Conservation (phyloP, 805 yeast genomes). For the Debaryomyces hansenii region DNA sequence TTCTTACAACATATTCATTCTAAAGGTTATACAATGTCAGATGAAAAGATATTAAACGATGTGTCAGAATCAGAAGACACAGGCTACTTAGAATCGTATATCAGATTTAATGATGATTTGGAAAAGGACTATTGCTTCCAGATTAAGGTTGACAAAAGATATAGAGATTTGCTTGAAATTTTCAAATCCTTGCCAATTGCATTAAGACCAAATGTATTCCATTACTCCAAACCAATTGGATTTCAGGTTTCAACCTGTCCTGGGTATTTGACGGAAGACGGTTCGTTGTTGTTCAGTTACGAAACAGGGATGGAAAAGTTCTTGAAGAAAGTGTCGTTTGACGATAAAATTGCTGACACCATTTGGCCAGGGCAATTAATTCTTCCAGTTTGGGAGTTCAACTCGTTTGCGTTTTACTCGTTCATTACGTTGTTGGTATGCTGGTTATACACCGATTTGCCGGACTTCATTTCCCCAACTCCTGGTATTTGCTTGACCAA, state of each 20-base stretch:
- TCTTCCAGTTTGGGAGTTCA: conserved; percentile 65
- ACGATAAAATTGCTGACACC: conserved; percentile 55
- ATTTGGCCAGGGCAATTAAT: conserved; percentile 91
- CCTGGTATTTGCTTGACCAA: conserved; percentile 85
- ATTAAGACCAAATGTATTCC: conserved; percentile 78
- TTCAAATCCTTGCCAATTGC: conserved; percentile 70
- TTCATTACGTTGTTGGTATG: conserved; percentile 42
- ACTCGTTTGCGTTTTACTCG: conserved; percentile 42
- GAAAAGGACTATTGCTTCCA: conserved; percentile 91
- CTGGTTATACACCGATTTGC: conserved; percentile 94
- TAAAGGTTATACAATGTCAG: conserved; percentile 3
- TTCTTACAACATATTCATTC: too few relatives aligned
- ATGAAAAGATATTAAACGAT: conserved; percentile 22
- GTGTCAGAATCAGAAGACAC: conserved; percentile 23
- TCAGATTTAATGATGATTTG: conserved; percentile 80
- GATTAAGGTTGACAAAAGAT: conserved; percentile 58
- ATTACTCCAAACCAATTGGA: conserved; percentile 60
- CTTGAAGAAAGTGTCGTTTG: conserved; percentile 42
- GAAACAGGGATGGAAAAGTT: conserved; percentile 50
- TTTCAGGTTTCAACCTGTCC: conserved; percentile 65
- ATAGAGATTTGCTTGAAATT: conserved; percentile 58
- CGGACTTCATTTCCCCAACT: conserved; percentile 85
- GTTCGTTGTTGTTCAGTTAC: conserved; percentile 69
- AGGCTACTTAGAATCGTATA: conserved; percentile 50
- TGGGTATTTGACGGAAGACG: conserved; percentile 82